Conservation (phyloP, 176 grass and related monocot genomes). For the Pontederia paniculata region DNA sequence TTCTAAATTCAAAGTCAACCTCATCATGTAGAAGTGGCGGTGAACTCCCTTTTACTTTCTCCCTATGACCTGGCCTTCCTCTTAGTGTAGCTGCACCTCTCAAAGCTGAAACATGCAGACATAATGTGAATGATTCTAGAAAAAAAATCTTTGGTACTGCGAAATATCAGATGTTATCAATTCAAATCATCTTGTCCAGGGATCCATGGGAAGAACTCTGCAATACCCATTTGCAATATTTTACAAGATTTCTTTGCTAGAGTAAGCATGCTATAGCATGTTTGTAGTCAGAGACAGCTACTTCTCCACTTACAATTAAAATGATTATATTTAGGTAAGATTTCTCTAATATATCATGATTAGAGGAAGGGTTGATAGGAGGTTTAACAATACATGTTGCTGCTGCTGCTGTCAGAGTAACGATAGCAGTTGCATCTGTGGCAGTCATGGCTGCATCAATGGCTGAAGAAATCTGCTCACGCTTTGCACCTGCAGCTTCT, state of each 20-base stretch:
- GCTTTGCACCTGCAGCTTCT: slow-evolving; percentile 70
- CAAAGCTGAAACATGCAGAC: slow-evolving; percentile 40
- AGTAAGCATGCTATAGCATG: no score
- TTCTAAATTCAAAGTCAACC: slow-evolving; percentile 68
- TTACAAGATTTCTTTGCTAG: no score
- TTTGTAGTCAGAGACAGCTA: no score
- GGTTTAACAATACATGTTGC: slow-evolving; percentile 53
- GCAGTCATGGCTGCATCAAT: slow-evolving; percentile 52
- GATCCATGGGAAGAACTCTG: no score
- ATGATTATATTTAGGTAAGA: no score
- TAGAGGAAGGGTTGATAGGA: not conserved
- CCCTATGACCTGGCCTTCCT: slow-evolving; percentile 37
- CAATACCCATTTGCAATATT: no score
- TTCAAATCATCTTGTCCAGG: no score
- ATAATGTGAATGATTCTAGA: not conserved
- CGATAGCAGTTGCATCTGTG: slow-evolving; percentile 67
- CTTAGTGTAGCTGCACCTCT: slow-evolving; percentile 62
- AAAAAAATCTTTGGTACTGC: no score
- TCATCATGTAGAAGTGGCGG: slow-evolving; percentile 30
- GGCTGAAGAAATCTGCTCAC: slow-evolving; percentile 49
- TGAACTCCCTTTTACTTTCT: slow-evolving; percentile 29
- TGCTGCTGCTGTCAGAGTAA: slow-evolving; percentile 90
- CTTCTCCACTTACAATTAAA: no score
- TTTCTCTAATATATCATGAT: no score
- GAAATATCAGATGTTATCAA: no score